Percentiles rank a stretch among this genome's conserved stretches.
These are phyloP conservation scores for Hypocreales sp. DNA, from an alignment of 2,329 filamentous ascomycete genomes.

Conservation along the genomic window DNA sequence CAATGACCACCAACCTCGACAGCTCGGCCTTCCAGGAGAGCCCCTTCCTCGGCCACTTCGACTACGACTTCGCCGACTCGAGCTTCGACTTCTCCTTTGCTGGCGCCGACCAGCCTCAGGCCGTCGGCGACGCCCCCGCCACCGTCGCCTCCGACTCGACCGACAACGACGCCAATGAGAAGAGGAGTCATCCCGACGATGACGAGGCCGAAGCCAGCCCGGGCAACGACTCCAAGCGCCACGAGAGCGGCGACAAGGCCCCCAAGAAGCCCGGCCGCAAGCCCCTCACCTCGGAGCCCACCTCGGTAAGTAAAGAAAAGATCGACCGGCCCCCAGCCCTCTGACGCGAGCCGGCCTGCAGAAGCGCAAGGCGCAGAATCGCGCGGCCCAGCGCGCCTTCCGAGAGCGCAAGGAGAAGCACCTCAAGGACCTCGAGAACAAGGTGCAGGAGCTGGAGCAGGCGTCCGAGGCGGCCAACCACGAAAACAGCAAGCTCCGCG, in stretches of 20 bases:
- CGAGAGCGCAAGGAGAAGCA: conserved; percentile 91
- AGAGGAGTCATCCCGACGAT: conserved; percentile 57
- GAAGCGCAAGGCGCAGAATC: conserved; percentile 94
- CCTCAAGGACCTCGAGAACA: conserved; percentile 67
- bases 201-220: conserved; percentile 45
- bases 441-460: conserved; percentile 65
- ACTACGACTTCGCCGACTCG: conserved; percentile 62
- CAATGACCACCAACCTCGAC: conserved; percentile 23
- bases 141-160: conserved; percentile 40
- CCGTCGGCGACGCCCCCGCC: conserved; percentile 61
- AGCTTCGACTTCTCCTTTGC: conserved; percentile 53
- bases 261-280: conserved; percentile 95
- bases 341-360: conserved; percentile 20
- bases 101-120: conserved; percentile 37
- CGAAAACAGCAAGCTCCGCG: conserved; percentile 70
- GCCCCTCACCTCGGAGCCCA: conserved; percentile 88
- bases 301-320: conserved; percentile 53
- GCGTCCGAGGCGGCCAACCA: conserved; percentile 67
- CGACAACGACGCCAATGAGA: conserved; percentile 41
- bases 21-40: conserved; percentile 48
- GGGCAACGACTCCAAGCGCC: conserved; percentile 45
- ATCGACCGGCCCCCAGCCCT: not conserved
- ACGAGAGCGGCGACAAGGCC: conserved; percentile 70
- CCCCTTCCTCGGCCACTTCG: conserved; percentile 65
- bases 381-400: conserved; percentile 84